Evolutionary conservation across 148 eudicot species (phyloP).

Genomic region (Amaranthus palmeri): DNA sequence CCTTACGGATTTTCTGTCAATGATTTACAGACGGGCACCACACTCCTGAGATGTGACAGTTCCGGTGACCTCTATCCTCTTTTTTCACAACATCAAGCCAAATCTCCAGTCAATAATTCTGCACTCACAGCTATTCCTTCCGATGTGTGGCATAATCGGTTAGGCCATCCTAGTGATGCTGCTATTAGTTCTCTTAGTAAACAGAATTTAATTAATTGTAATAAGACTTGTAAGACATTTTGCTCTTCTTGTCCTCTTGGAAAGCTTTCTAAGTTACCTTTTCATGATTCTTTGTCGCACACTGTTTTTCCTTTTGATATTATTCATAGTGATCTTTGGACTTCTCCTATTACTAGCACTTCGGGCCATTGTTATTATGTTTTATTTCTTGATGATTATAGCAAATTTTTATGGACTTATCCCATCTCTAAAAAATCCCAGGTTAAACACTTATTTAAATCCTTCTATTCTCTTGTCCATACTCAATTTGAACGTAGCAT

Average conservation of each 20-base stretch:
- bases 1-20: too few species aligned
- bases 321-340: constrained; percentile 5
- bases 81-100: constrained; percentile 5
- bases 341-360: constrained; percentile 1
- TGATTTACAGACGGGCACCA: constrained; percentile 16
- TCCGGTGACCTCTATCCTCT: constrained; percentile 13
- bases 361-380: constrained; percentile 9
- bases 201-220: too few species aligned
- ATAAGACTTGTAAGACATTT: too few species aligned
- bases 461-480: too few species aligned
- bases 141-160: too few species aligned
- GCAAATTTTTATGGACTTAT: background rate
- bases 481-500: too few species aligned
- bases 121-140: background rate
- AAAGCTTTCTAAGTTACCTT: background rate
- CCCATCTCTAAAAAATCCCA: background rate
- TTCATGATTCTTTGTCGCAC: too few species aligned
- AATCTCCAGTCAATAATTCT: background rate
- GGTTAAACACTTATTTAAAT: too few species aligned
- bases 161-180: too few species aligned
- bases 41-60: constrained; percentile 13
- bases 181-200: too few species aligned
- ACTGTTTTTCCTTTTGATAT: background rate
- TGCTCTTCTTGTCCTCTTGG: background rate
- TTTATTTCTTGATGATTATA: background rate